A percentile compares a stretch with the other conserved stretches of the same genome.
phyloP scores from a whole-genome alignment of 139 green algal genomes.

The Tetraselmis chui region DNA sequence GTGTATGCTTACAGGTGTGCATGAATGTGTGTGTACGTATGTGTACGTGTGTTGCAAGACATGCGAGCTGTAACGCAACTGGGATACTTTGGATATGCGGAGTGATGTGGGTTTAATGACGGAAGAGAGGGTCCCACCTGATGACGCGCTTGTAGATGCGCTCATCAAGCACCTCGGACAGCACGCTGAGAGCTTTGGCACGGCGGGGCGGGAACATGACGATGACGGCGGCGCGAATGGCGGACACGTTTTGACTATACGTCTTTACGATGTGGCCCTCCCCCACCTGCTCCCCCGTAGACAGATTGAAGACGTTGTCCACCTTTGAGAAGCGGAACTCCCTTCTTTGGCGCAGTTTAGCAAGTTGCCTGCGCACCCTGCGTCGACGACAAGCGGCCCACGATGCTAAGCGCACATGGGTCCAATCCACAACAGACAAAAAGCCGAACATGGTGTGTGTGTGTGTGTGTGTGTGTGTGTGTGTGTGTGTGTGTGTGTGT shows the following conservation, averaged over 20 bases:
- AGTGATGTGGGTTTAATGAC: neutral
- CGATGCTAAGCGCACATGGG: too few relatives aligned
- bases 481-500: too few relatives aligned
- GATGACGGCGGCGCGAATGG: neutral
- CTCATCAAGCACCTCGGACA: neutral
- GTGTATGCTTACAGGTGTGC: too few relatives aligned
- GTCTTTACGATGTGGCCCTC: neutral
- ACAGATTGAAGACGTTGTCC: neutral
- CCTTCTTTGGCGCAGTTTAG: neutral
- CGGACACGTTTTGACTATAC: neutral
- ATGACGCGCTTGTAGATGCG: neutral
- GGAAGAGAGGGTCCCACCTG: neutral
- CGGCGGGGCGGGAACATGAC: neutral
- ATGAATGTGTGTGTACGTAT: too few relatives aligned
- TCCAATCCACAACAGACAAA: too few relatives aligned
- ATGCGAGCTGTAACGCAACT: too few relatives aligned
- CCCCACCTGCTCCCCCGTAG: neutral
- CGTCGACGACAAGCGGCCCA: too few relatives aligned
- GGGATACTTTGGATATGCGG: neutral
- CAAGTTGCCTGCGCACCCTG: neutral
- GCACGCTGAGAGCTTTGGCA: neutral
- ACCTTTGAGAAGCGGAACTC: neutral
- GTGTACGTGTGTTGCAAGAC: too few relatives aligned
- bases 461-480: too few relatives aligned
- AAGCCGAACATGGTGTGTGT: too few relatives aligned